A percentile compares a stretch with the other conserved stretches of the same genome.
phyloP scores from a whole-genome alignment of 139 green algal genomes.

The Micromonas commoda region DNA sequence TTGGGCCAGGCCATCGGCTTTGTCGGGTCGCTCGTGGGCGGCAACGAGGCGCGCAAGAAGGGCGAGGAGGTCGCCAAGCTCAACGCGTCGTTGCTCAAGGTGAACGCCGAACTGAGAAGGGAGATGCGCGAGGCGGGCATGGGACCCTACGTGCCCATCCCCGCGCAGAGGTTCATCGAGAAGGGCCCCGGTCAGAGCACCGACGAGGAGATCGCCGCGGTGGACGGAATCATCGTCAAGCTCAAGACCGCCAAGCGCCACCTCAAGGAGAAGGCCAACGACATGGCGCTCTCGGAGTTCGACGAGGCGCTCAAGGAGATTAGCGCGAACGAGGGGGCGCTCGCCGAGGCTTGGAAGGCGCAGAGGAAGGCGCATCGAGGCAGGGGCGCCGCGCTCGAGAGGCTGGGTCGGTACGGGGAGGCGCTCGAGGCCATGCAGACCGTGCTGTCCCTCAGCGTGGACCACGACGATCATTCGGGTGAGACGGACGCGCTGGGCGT shows the following conservation, averaged over 20 bases:
- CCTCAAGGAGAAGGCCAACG: neutral
- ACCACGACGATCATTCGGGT: constrained; percentile 3
- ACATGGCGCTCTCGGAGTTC: constrained; percentile 3
- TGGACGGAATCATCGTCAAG: neutral
- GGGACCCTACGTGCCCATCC: neutral
- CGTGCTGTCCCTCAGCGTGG: constrained; percentile 1
- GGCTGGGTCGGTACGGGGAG: neutral
- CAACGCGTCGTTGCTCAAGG: constrained; percentile 26
- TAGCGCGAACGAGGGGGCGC: neutral
- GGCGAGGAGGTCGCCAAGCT: constrained; percentile 27
- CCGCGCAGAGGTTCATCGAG: neutral
- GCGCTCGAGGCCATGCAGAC: constrained; percentile 13
- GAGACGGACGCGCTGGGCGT: constrained; percentile 8
- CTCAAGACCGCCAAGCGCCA: neutral
- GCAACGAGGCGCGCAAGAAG: constrained; percentile 14
- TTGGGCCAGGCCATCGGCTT: constrained; percentile 32
- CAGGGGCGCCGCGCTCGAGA: neutral
- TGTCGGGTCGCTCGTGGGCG: constrained; percentile 20
- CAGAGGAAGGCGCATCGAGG: constrained; percentile 5
- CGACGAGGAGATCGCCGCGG: neutral
- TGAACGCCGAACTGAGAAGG: constrained; percentile 28
- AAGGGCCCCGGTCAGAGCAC: neutral
- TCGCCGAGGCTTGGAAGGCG: constrained; percentile 21
- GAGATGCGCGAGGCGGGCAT: constrained; percentile 1
- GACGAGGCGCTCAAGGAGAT: neutral